phyloP scores from a whole-genome alignment of 2,329 filamentous ascomycete species.

The Phaeosphaeriaceae sp. region DNA sequence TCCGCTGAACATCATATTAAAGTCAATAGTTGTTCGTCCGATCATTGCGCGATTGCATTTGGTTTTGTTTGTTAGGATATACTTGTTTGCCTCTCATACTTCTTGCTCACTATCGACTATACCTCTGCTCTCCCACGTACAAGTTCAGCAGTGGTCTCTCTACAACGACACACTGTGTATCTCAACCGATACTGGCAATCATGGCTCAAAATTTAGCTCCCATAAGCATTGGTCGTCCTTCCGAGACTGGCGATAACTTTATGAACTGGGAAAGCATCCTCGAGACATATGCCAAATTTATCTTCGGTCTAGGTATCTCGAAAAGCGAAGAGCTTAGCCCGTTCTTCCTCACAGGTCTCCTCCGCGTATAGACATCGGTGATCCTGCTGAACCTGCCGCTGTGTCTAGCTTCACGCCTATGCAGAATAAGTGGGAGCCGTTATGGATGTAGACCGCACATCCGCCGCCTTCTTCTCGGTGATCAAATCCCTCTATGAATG shows the following conservation, averaged over 20 bases:
- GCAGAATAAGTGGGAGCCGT: neutral
- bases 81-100: neutral
- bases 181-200: neutral
- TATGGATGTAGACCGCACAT: neutral
- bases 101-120: too few relatives aligned
- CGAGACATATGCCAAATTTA: neutral
- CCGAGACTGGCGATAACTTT: neutral
- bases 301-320: neutral
- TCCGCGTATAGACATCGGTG: neutral
- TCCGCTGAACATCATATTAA: neutral
- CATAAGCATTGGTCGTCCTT: too few relatives aligned
- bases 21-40: neutral
- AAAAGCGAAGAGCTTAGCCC: neutral
- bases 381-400: neutral
- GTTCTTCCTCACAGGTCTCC: neutral
- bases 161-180: neutral
- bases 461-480: neutral
- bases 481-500: neutral
- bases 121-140: too few relatives aligned
- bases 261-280: neutral
- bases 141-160: too few relatives aligned
- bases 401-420: neutral
- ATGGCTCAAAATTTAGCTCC: neutral
- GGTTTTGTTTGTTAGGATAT: neutral
- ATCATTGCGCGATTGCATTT: neutral